Evolutionary conservation across 495 filamentous ascomycete genomes (phyloP).

Genomic region (Penicillium roqueforti): DNA sequence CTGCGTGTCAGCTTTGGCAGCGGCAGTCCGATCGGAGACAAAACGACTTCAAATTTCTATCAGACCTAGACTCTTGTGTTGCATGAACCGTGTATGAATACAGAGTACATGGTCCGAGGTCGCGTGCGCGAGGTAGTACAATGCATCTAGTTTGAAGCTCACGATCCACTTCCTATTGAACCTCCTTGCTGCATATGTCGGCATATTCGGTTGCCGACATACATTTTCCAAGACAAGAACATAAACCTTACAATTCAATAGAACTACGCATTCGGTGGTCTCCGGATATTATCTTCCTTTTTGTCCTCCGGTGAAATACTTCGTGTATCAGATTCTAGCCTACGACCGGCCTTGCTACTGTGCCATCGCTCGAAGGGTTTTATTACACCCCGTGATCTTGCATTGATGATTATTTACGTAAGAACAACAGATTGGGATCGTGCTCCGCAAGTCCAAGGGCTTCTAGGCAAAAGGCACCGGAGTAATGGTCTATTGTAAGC

Average conservation of each 20-base stretch:
- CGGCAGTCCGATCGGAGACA: slow-evolving; percentile 6
- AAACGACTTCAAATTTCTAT: neutral
- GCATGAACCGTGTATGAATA: neutral
- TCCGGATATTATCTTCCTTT: neutral
- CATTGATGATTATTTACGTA: neutral
- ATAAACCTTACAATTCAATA: neutral
- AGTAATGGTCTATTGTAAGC: no score
- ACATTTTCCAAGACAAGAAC: neutral
- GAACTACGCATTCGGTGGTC: neutral
- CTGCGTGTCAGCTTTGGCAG: slow-evolving; percentile 9
- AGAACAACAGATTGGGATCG: no score
- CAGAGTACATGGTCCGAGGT: neutral
- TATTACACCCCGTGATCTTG: neutral
- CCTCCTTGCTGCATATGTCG: slow-evolving; percentile 7
- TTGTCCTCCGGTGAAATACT: no score
- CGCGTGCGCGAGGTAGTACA: slow-evolving; percentile 7
- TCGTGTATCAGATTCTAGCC: neutral
- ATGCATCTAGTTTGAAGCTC: neutral
- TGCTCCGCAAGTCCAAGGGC: no score
- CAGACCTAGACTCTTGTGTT: neutral
- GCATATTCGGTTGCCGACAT: neutral
- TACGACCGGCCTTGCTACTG: neutral
- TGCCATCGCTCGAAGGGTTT: neutral
- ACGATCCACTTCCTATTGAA: slow-evolving; percentile 8
- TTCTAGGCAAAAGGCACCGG: no score